Evolutionary conservation across 2,329 filamentous ascomycete species (phyloP).

Genomic region (Aspergillus brunneoviolaceus): DNA sequence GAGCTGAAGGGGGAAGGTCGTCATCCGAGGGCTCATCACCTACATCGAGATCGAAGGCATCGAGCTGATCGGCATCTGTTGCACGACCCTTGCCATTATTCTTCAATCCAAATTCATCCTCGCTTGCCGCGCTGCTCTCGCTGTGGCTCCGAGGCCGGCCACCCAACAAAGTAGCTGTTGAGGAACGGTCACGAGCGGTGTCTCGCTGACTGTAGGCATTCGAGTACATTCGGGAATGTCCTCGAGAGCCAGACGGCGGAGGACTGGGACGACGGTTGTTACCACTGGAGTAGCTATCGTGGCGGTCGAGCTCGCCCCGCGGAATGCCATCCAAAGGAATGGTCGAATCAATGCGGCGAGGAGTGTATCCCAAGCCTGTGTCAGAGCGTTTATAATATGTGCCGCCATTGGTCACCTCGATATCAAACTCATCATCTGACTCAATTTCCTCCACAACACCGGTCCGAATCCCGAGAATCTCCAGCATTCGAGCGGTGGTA

Average conservation of each 20-base stretch:
- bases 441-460: constrained; percentile 96
- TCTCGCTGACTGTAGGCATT: constrained; percentile 47
- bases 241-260: constrained; percentile 38
- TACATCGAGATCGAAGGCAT: constrained; percentile 42
- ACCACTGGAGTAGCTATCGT: constrained; percentile 57
- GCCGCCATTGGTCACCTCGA: constrained; percentile 70
- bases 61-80: constrained; percentile 25
- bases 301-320: constrained; percentile 33
- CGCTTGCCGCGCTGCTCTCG: constrained; percentile 45
- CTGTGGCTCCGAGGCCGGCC: constrained; percentile 39
- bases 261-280: constrained; percentile 56
- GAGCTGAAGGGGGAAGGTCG: constrained; percentile 59
- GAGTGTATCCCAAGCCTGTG: constrained; percentile 73
- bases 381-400: constrained; percentile 80
- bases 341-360: constrained; percentile 62
- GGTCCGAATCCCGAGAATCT: constrained; percentile 93
- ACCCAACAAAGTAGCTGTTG: constrained; percentile 54
- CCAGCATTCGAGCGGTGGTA: constrained; percentile 94
- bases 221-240: constrained; percentile 54
- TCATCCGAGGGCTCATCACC: constrained; percentile 51
- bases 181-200: constrained; percentile 40
- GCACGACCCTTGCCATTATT: constrained; percentile 40
- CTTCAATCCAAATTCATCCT: constrained; percentile 52
- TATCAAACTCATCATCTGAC: constrained; percentile 98
- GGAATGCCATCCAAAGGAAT: constrained; percentile 54